Base-by-base conservation (phyloP, 2,329 filamentous ascomycete species). In the Neonectria punicea region DNA sequence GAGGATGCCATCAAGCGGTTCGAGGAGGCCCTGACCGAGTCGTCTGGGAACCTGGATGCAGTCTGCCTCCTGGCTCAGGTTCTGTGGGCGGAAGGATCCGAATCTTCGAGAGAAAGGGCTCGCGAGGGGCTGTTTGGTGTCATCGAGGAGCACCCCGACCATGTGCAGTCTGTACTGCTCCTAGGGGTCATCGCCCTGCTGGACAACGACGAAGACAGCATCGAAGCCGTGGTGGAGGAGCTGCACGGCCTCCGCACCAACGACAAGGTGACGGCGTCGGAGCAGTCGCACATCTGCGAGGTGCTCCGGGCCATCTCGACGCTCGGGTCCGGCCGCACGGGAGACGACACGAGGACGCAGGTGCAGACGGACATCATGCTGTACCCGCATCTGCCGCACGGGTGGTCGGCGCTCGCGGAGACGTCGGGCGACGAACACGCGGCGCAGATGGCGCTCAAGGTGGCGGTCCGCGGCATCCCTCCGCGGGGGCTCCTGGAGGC, bases 11-110 rank as follows among this genome's bases (percentile, higher is more conserved):
- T 97, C 28, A 84, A 86, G 11, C 94, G 92, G 80, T 97, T 99
- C 78, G 89, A 93, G 68, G 85, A 89, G 3, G 94, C 94, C 0
- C 84, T 98, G 8, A 85, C 90, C 61, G 94, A 97, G 76, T 93
- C 92, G 1, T 82, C 87, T 32, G 87, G 87, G 41, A 90, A 93
- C 66, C 92, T 94, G 0, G 94, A 98, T 74, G 91, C 95, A 1
- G 90, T 94, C 0, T 98, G 94, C 74, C 84, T 98, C 13, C 84
- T 98, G 13, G 92, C 94, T 0, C 93, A 98, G 79, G 92, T 98
- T 0, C 85, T 98, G 0, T 99, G 96, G 95, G 94, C 94, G 0
- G 93, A 93, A 69, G 94, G 93, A 9, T 89, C 90, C 0, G 88
- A 91, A 7, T 85, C 90, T 1, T 92, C 94, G 60, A 89, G 91